Conservation (phyloP, 805 yeast species). For the Suhomyces pyralidae region DNA sequence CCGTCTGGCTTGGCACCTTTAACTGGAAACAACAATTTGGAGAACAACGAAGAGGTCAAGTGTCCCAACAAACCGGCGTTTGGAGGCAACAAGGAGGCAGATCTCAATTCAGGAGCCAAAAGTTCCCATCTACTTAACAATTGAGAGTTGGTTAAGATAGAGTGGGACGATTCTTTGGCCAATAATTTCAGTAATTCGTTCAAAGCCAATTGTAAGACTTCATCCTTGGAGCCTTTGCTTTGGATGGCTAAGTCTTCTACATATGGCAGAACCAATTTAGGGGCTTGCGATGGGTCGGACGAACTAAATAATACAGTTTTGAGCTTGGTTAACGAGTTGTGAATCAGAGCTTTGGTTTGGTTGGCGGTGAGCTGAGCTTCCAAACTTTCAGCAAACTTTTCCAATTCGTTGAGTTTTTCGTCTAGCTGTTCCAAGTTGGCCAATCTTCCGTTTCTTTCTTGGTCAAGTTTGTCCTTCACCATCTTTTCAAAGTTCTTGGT, state of each 20-base stretch:
- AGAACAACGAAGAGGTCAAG: conserved; percentile 72
- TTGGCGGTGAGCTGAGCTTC: conserved; percentile 33
- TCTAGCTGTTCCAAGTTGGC: conserved; percentile 62
- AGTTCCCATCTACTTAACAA: conserved; percentile 75
- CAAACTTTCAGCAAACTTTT: conserved; percentile 47
- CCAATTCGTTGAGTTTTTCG: conserved; percentile 52
- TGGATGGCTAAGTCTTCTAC: conserved; percentile 34
- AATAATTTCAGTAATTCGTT: conserved; percentile 34
- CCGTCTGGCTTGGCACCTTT: conserved; percentile 72
- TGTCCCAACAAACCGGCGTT: conserved; percentile 96
- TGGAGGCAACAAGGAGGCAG: conserved; percentile 87
- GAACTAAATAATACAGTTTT: conserved; percentile 24
- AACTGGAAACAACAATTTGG: conserved; percentile 72
- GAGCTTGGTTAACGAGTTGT: conserved; percentile 31
- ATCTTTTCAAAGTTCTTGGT: conserved; percentile 62
- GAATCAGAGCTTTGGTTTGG: conserved; percentile 32
- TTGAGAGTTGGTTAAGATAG: conserved; percentile 76
- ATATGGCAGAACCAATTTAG: conserved; percentile 31
- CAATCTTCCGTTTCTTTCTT: conserved; percentile 71
- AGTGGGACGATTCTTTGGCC: conserved; percentile 35
- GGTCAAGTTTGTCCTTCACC: conserved; percentile 51
- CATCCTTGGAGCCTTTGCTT: conserved; percentile 26
- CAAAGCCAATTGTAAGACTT: conserved; percentile 31
- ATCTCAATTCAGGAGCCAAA: conserved; percentile 80
- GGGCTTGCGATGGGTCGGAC: conserved; percentile 18